Conservation (phyloP, 208 protist species). For the Endotrypanum monterogeii region DNA sequence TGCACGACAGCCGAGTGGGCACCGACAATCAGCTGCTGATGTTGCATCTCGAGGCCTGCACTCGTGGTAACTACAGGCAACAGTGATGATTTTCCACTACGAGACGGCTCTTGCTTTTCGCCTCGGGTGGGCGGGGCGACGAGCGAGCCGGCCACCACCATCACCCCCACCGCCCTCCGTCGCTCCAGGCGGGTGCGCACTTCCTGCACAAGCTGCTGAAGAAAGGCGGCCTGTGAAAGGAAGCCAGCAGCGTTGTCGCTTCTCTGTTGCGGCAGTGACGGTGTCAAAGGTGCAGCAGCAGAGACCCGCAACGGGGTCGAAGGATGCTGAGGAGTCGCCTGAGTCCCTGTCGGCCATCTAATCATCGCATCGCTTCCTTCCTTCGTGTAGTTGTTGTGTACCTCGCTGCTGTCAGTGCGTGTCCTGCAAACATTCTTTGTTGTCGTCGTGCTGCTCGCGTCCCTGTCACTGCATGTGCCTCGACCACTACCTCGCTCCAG, state of each 20-base stretch:
- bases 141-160: constrained; percentile 24
- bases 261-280: background rate
- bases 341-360: background rate
- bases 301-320: background rate
- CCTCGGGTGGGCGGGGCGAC: constrained; percentile 3
- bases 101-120: constrained; percentile 5
- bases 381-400: background rate
- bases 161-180: constrained; percentile 22
- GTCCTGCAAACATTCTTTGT: background rate
- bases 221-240: constrained; percentile 24
- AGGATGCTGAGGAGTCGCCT: background rate
- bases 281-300: too few relatives aligned
- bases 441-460: background rate
- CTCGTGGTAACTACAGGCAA: constrained; percentile 7
- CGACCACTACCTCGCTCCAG: background rate
- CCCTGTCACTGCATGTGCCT: background rate
- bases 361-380: background rate
- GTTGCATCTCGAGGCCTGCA: background rate
- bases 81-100: background rate
- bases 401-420: constrained; percentile 12
- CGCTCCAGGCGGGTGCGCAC: constrained; percentile 25
- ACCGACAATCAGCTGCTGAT: constrained; percentile 10
- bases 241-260: constrained; percentile 21
- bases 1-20: constrained; percentile 22
- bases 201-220: constrained; percentile 29